These are phyloP conservation scores for Geranium incanum DNA, from an alignment of 441 rosid genomes.

Conservation along the genomic window DNA sequence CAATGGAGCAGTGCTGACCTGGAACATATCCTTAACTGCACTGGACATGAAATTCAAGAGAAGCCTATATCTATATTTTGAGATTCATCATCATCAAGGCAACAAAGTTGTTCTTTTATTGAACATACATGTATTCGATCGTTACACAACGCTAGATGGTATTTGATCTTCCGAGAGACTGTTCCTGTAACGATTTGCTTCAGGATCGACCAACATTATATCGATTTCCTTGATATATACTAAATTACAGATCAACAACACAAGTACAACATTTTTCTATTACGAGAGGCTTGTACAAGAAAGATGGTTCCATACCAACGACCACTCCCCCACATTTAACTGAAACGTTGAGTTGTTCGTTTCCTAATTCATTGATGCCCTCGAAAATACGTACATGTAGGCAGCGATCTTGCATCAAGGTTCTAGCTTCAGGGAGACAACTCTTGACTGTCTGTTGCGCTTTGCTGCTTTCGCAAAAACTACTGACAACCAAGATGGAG, in stretches of 20 bases:
- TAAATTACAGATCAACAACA: slow-evolving; percentile 25
- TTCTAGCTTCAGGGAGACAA: slow-evolving; percentile 94
- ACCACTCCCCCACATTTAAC: slow-evolving; percentile 4
- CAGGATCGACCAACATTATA: background rate
- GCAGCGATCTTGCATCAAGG: slow-evolving; percentile 43
- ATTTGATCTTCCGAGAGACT: too few species aligned
- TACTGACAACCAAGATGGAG: slow-evolving; percentile 75
- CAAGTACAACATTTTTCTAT: slow-evolving; percentile 1
- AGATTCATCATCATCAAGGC: background rate
- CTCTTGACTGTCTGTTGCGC: slow-evolving; percentile 90
- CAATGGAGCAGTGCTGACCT: background rate
- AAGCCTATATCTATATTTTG: background rate
- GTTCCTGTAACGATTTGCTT: slow-evolving; percentile 14
- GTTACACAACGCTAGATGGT: too few species aligned
- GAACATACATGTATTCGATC: background rate
- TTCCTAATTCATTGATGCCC: slow-evolving; percentile 23
- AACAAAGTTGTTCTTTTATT: background rate
- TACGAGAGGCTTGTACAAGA: background rate
- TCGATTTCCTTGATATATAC: too few species aligned
- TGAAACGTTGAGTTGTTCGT: slow-evolving; percentile 21
- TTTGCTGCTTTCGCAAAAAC: slow-evolving; percentile 75
- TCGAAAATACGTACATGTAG: slow-evolving; percentile 37
- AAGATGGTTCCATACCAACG: background rate
- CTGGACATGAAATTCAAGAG: background rate
- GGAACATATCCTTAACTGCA: background rate